These are phyloP conservation scores for Hemisphaericaspora lyxosophila DNA, from an alignment of 1,139 yeast species.

Conservation along the genomic window DNA sequence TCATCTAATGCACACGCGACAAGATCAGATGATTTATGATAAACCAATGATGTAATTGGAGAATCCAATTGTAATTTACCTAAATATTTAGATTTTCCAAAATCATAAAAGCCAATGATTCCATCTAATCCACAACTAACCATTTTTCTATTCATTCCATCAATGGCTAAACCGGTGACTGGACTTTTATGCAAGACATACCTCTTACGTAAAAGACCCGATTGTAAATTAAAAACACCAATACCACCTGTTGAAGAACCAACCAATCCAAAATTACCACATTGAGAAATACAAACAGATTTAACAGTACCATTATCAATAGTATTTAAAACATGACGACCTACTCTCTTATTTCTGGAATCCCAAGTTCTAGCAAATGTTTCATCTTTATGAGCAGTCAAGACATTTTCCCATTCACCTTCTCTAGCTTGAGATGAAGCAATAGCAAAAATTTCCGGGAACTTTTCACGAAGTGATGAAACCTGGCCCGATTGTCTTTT, in stretches of 20 bases:
- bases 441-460: slow-evolving; percentile 73
- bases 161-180: slow-evolving; percentile 87
- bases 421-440: slow-evolving; percentile 77
- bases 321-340: slow-evolving; percentile 67
- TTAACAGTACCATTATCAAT: slow-evolving; percentile 82
- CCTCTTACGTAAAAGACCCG: slow-evolving; percentile 74
- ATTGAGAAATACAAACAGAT: slow-evolving; percentile 76
- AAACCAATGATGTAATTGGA: slow-evolving; percentile 74
- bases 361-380: slow-evolving; percentile 91
- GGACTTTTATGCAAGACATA: slow-evolving; percentile 64
- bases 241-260: slow-evolving; percentile 94
- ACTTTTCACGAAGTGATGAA: slow-evolving; percentile 55
- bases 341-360: slow-evolving; percentile 77
- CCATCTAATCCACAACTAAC: slow-evolving; percentile 91
- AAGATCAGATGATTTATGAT: slow-evolving; percentile 80
- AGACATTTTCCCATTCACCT: slow-evolving; percentile 92
- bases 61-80: slow-evolving; percentile 71
- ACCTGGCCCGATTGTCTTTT: slow-evolving; percentile 61
- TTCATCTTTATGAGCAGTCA: slow-evolving; percentile 90
- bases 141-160: slow-evolving; percentile 85
- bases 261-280: slow-evolving; percentile 93
- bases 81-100: slow-evolving; percentile 65
- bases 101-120: slow-evolving; percentile 81
- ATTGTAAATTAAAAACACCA: slow-evolving; percentile 85
- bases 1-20: slow-evolving; percentile 87